Evolutionary conservation across 2,329 filamentous ascomycete species (phyloP), one percentile per base, ranked within the genome.

Genomic region (Verticillium nubilum): DNA sequence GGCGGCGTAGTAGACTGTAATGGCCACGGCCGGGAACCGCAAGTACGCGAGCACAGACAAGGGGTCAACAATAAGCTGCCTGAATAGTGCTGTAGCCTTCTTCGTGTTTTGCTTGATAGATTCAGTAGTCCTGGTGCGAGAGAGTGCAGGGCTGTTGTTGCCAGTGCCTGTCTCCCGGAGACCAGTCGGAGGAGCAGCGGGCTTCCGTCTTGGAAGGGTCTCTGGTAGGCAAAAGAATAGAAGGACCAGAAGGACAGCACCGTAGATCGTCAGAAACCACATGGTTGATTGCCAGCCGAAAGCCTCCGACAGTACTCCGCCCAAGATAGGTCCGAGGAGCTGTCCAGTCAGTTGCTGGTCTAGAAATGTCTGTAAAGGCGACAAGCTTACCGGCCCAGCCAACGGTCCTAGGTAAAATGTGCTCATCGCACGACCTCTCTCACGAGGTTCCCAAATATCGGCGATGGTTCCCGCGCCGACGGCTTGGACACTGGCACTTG

Each of bases 401-500:
- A 95, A 74, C 0, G 91, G 91, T 0, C 91, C 91, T 0, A 95
- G 80, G 66, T 93, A 95, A 73, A 94, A 95, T 47, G 90, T 75
- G 42, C 89, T 85, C 90, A 95, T 95, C n/a, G 91, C 91, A 17
- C 77, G 78, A 2, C 91, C 91, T 56, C 91, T 79, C 70, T 94
- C 87, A 55, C 77, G 80, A 0, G 86, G 73, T 63, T 91, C 88
- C 88, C 90, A 96, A 13, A 94, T 80, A 69, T 95, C 91, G 52
- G 91, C 87, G 60, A 95, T 90, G 2, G 91, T 93, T 5, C 91
- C 91, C 2, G 90, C 90, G 4, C 91, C 91, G 7, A 95, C 90
- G 7, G 91, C 88, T 70, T 94, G 91, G 0, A 93, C 91, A 1
- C 88, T 90, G 2, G 91, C 90, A 0, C 90, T 86, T 3, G 90